Base-by-base conservation (phyloP, 2,329 filamentous ascomycete species). In the Epichloe gansuensis region DNA sequence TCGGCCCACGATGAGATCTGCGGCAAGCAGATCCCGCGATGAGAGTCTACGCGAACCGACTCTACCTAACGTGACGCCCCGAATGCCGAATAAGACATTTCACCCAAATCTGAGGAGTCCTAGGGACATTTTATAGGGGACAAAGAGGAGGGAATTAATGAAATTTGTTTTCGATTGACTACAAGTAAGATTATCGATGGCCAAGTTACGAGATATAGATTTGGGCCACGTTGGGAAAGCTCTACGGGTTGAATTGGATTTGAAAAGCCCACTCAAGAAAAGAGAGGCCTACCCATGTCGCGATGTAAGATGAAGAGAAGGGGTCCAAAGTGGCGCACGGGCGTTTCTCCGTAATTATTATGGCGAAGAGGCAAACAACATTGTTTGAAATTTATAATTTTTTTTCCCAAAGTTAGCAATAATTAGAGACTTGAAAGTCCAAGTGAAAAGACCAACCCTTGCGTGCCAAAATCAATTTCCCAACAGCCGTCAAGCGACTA, bases 51-150 rank as follows among this genome's bases (percentile, higher is more conserved):
- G 64, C 12, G 63, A 67, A 27, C 66, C 60, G 44, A 58, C 69
- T 40, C 68, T 67, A 15, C 63, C 66, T 17, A 71, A 70, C 46
- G 67, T 70, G 13, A 64, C 72, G 15, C 70, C 73, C 3, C 71
- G 71, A 49, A 63, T 76, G 50, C 61, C 62, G 9, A 63, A 60
- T 40, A 66, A 64, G 27, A 53, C 65, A 34, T 65, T 64, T 49
- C 59, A 65, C 23, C 60, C 64, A 1, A 66, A 64, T 34, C 55
- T 66, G 51, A 49, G 64, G 25, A 65, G 66, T 8, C 63, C 68
- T 13, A 67, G 67, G 1, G 68, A 71, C 45, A 66, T 68, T 60
- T 54, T 67, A 36, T 59, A 51, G 25, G 23, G 13, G 6, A 21
- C 17, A 2, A 21, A 21, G 17, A 57, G 34, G 54, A 38, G 17